Percentiles rank a stretch among this genome's conserved stretches.
These are phyloP conservation scores for Amaranthus tricolor DNA, from an alignment of 179 eudicot genomes.

Conservation along the genomic window DNA sequence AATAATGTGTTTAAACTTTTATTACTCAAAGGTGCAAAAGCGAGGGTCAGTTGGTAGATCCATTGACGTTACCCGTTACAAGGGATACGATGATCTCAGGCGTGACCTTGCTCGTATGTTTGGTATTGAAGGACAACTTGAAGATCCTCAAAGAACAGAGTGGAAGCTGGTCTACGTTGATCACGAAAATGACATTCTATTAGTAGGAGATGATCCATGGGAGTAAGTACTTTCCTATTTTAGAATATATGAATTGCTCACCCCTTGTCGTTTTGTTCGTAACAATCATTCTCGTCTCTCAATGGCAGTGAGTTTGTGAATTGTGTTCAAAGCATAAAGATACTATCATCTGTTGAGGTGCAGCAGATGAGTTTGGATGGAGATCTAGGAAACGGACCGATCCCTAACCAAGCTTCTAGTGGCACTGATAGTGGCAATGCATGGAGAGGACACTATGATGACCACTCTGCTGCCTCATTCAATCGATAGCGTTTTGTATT, in stretches of 20 bases:
- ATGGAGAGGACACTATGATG: conserved; percentile 84
- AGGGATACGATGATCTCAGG: conserved; percentile 83
- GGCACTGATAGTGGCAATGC: conserved; percentile 85
- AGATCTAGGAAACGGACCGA: conserved; percentile 60
- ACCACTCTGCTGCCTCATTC: conserved; percentile 67
- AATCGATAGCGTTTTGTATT: conserved; percentile 33
- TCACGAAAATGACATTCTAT: conserved; percentile 90
- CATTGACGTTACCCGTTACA: conserved; percentile 92
- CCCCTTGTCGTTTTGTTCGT: conserved; percentile 10
- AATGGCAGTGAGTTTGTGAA: conserved; percentile 82
- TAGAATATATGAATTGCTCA: neutral
- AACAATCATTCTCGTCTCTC: conserved; percentile 8
- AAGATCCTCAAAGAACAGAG: conserved; percentile 86
- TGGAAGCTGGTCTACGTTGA: conserved; percentile 98
- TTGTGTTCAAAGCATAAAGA: conserved; percentile 96
- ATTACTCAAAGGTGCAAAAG: conserved; percentile 68
- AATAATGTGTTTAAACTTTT: neutral
- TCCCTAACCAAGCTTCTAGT: conserved; percentile 83
- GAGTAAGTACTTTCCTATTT: conserved; percentile 58
- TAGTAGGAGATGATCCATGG: conserved; percentile 99
- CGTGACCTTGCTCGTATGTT: conserved; percentile 94
- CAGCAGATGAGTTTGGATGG: conserved; percentile 98
- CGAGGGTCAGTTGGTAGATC: conserved; percentile 99
- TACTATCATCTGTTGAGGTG: conserved; percentile 82
- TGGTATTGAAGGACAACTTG: conserved; percentile 91